Conservation (phyloP, 2,329 filamentous ascomycete genomes). For the Monilinia fructigena region DNA sequence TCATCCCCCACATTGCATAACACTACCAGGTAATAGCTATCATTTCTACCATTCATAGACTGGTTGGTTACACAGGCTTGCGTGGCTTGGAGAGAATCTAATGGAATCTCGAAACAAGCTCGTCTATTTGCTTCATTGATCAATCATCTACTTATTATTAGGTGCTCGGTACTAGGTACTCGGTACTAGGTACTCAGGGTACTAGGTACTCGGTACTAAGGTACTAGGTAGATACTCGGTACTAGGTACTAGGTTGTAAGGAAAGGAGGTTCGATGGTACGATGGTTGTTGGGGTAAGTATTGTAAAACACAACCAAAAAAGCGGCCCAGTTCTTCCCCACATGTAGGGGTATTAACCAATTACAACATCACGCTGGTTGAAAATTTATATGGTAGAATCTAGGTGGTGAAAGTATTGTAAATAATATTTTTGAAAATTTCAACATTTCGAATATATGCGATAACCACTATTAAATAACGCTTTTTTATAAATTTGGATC, state of each 20-base stretch:
- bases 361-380: too few relatives aligned
- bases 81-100: not conserved
- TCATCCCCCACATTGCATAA: constrained; percentile 1
- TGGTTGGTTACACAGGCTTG: not conserved
- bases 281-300: too few relatives aligned
- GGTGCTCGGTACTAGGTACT: not conserved
- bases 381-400: too few relatives aligned
- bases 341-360: too few relatives aligned
- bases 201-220: not conserved
- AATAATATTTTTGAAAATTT: too few relatives aligned
- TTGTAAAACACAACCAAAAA: too few relatives aligned
- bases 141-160: not conserved
- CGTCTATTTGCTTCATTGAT: not conserved
- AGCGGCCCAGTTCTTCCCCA: too few relatives aligned
- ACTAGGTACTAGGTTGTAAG: not conserved
- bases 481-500: too few relatives aligned
- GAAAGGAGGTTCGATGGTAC: not conserved
- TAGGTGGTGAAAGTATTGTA: too few relatives aligned
- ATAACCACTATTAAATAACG: too few relatives aligned
- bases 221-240: not conserved
- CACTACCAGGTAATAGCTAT: not conserved
- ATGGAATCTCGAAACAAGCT: constrained; percentile 8
- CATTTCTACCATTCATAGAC: not conserved
- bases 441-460: too few relatives aligned
- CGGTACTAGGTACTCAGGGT: not conserved